Conservation (phyloP, 2,329 filamentous ascomycete species). For the Clarireedia homoeocarpa region DNA sequence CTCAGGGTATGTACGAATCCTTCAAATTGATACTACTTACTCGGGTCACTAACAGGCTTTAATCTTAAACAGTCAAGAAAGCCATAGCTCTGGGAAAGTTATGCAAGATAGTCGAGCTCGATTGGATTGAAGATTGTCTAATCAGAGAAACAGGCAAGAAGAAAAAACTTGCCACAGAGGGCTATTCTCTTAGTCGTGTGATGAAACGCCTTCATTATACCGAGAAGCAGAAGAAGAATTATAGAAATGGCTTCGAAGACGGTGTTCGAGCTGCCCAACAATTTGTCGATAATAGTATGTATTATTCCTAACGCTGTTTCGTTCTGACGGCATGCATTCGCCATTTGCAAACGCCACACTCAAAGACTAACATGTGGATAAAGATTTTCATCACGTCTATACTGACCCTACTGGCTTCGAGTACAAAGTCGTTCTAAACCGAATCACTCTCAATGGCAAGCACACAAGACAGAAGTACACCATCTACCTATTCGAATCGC, state of each 20-base stretch:
- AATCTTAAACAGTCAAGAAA: constrained; percentile 30
- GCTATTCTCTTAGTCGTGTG: constrained; percentile 20
- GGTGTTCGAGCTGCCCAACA: constrained; percentile 31
- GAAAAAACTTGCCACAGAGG: constrained; percentile 1
- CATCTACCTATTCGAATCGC: constrained; percentile 58
- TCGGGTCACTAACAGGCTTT: too few relatives aligned
- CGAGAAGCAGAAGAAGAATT: constrained; percentile 33
- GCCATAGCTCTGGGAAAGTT: constrained; percentile 30
- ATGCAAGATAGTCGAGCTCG: constrained; percentile 37
- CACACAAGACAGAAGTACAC: constrained; percentile 50
- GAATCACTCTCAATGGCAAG: constrained; percentile 37
- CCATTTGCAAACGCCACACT: neutral
- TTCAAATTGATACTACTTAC: neutral
- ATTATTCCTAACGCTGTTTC: neutral
- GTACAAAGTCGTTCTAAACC: constrained; percentile 55
- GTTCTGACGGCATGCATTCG: neutral
- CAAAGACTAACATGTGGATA: constrained; percentile 5
- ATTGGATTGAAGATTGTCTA: constrained; percentile 38
- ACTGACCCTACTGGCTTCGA: constrained; percentile 52
- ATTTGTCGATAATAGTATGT: constrained; percentile 44
- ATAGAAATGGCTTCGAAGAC: constrained; percentile 28
- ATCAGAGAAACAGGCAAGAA: constrained; percentile 29
- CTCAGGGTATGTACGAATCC: constrained; percentile 16
- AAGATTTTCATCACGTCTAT: constrained; percentile 59
- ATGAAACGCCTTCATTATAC: constrained; percentile 23